Conservation (phyloP, 345 rosid species). For the Kernera saxatilis region DNA sequence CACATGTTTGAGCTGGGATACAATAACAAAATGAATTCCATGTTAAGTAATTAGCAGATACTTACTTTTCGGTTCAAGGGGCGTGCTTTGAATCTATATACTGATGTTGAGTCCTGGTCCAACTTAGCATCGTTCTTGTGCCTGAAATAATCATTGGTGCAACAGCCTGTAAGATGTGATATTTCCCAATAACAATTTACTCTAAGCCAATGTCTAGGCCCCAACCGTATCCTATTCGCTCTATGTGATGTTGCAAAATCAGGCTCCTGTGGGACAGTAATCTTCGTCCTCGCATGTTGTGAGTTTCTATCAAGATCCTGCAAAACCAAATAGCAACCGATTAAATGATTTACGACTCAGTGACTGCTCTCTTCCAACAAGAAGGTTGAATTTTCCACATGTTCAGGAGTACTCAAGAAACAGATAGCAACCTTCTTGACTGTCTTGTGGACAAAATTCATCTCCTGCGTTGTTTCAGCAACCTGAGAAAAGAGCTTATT, state of each 20-base stretch:
- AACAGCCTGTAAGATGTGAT: conserved; percentile 2
- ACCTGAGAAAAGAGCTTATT: conserved; percentile 40
- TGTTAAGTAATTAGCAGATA: conserved; percentile 10
- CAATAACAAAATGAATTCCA: background rate
- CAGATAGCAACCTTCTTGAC: conserved; percentile 55
- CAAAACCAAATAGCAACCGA: conserved; percentile 16
- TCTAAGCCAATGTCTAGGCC: background rate
- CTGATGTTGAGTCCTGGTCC: conserved; percentile 35
- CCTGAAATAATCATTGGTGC: conserved; percentile 46
- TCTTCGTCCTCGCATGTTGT: conserved; percentile 39
- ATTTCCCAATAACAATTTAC: background rate
- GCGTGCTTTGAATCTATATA: conserved; percentile 78
- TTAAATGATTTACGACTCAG: background rate
- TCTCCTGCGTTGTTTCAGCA: conserved; percentile 51
- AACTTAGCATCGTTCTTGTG: conserved; percentile 38
- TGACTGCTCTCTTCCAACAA: background rate
- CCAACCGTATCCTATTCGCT: conserved; percentile 72
- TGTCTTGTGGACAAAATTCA: conserved; percentile 67
- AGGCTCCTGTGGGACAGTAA: conserved; percentile 89
- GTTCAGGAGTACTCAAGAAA: background rate
- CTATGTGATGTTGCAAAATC: conserved; percentile 82
- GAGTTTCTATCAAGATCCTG: conserved; percentile 56
- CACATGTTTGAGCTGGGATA: conserved; percentile 9
- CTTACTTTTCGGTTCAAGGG: conserved; percentile 94
- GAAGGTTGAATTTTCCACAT: background rate